A percentile compares a stretch with the other conserved stretches of the same genome.
These are phyloP conservation scores for Xylariales sp. DNA, from an alignment of 2,329 filamentous ascomycete species.

Conservation along the genomic window DNA sequence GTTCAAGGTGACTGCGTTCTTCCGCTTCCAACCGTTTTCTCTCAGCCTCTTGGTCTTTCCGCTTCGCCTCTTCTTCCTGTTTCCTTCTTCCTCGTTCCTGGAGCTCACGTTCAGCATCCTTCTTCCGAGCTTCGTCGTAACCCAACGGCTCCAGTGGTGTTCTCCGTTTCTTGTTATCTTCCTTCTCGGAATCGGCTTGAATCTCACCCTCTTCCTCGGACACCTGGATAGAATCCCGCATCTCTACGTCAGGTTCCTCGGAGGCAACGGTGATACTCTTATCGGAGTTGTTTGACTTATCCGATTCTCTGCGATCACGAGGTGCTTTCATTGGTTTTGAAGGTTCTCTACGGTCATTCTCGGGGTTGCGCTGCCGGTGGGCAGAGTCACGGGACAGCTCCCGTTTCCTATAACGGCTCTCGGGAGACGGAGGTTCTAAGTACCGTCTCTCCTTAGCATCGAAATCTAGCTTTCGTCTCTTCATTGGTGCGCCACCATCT, in stretches of 20 bases:
- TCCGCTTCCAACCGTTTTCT: conserved; percentile 52
- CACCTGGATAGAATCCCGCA: conserved; percentile 60
- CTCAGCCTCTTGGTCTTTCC: conserved; percentile 50
- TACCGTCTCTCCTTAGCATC: conserved; percentile 63
- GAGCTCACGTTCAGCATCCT: conserved; percentile 47
- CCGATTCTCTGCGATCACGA: conserved; percentile 56
- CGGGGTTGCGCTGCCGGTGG: conserved; percentile 49
- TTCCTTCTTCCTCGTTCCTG: conserved; percentile 45
- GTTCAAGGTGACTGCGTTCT: conserved; percentile 42
- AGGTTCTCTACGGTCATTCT: conserved; percentile 53
- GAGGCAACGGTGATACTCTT: conserved; percentile 68
- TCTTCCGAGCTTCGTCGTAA: conserved; percentile 46
- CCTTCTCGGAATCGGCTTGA: conserved; percentile 52
- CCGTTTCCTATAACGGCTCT: conserved; percentile 59
- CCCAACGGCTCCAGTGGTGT: conserved; percentile 37
- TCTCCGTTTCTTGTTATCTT: conserved; percentile 52
- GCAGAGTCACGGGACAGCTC: conserved; percentile 56
- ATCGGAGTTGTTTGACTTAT: conserved; percentile 57
- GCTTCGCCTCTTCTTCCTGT: conserved; percentile 46
- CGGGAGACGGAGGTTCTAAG: conserved; percentile 58
- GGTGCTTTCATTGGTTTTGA: conserved; percentile 56
- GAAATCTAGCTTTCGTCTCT: conserved; percentile 67
- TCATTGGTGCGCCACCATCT: conserved; percentile 61
- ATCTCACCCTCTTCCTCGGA: conserved; percentile 46
- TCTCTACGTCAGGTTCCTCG: conserved; percentile 67